Percentiles rank a stretch among this genome's conserved stretches.
phyloP scores from a whole-genome alignment of 2,329 filamentous ascomycete genomes.

The Tolypocladium ophioglossoides region DNA sequence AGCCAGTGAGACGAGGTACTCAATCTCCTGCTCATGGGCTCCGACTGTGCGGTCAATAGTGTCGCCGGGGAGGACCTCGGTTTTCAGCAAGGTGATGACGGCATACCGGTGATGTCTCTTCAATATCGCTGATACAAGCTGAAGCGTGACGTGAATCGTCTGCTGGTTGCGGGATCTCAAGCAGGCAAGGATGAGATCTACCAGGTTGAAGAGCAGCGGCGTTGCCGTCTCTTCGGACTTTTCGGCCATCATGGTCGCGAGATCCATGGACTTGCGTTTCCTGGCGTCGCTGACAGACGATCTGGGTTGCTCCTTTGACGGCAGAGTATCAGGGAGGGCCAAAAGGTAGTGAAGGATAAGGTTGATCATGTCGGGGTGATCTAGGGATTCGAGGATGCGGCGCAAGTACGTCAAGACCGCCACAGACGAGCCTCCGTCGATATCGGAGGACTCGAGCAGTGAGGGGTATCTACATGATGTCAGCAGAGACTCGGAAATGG shows the following conservation, averaged over 20 bases:
- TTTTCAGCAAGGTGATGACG: constrained; percentile 63
- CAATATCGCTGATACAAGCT: constrained; percentile 76
- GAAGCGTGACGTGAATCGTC: constrained; percentile 81
- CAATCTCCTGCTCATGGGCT: constrained; percentile 64
- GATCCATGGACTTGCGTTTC: constrained; percentile 79
- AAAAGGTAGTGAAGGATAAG: constrained; percentile 88
- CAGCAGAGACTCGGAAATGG: too few relatives aligned
- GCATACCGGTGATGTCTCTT: constrained; percentile 84
- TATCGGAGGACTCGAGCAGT: constrained; percentile 89
- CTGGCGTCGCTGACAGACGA: constrained; percentile 58
- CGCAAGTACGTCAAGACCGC: constrained; percentile 90
- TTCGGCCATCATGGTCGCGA: constrained; percentile 68
- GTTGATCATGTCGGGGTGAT: constrained; percentile 89
- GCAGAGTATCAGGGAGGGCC: constrained; percentile 54
- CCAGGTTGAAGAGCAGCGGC: constrained; percentile 83
- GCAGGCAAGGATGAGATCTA: constrained; percentile 81
- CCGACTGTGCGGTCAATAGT: constrained; percentile 56
- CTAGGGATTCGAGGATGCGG: constrained; percentile 79
- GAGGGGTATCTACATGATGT: constrained; percentile 63
- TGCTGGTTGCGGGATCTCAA: constrained; percentile 76
- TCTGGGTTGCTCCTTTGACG: constrained; percentile 23
- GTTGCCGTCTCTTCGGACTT: constrained; percentile 65
- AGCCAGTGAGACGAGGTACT: constrained; percentile 59
- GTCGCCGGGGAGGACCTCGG: constrained; percentile 44
- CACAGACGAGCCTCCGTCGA: constrained; percentile 91